Conservation (phyloP, 768 basidiomycete genomes). For the Guyanaporus albipodus region DNA sequence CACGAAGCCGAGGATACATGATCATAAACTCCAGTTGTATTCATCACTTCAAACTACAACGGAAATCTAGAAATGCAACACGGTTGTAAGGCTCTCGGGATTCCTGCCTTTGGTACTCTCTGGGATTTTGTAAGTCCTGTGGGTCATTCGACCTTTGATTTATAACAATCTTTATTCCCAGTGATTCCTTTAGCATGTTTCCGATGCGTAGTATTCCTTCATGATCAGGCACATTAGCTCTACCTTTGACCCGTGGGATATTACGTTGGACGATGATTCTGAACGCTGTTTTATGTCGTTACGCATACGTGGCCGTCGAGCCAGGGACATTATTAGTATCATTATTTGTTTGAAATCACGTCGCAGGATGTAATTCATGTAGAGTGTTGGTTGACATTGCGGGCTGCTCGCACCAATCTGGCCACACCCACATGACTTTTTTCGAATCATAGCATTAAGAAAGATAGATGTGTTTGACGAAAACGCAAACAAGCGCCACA, state of each 20-base stretch:
- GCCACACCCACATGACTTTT: no score
- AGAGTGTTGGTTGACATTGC: no score
- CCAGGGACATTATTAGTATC: background rate
- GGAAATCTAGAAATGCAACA: constrained; percentile 79
- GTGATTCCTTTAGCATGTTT: constrained; percentile 18
- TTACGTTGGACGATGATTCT: constrained; percentile 5
- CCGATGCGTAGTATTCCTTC: background rate
- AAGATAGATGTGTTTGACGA: background rate
- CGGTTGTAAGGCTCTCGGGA: constrained; percentile 67
- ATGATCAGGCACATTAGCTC: constrained; percentile 1
- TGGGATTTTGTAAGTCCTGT: constrained; percentile 56
- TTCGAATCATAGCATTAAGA: no score
- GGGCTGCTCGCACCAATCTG: no score
- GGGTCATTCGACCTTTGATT: constrained; percentile 3
- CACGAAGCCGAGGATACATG: background rate
- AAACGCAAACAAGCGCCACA: background rate
- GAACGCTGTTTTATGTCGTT: background rate
- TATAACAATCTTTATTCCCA: constrained; percentile 3
- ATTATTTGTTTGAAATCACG: constrained; percentile 6
- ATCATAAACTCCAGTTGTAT: constrained; percentile 47
- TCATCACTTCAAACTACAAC: constrained; percentile 80
- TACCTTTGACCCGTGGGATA: constrained; percentile 8
- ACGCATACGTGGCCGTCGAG: constrained; percentile 4
- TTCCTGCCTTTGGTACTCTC: constrained; percentile 64
- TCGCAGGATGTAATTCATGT: background rate